Evolutionary conservation across 2,329 filamentous ascomycete genomes (phyloP).

Genomic region (Aspergillus jensenii): DNA sequence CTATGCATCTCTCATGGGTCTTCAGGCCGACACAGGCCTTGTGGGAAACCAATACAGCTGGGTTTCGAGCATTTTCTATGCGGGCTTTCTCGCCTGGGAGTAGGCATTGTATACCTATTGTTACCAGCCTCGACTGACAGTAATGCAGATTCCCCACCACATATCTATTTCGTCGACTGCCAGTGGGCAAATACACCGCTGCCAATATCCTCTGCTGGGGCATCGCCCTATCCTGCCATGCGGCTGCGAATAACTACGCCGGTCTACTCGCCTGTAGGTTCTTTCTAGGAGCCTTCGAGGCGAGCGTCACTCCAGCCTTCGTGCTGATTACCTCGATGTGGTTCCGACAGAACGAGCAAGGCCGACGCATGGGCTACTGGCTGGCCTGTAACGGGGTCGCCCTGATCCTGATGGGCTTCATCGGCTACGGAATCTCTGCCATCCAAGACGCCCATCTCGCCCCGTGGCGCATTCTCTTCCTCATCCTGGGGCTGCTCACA

Average conservation of each 20-base stretch:
- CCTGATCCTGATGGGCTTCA: conserved; percentile 6
- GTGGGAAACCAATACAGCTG: conserved; percentile 47
- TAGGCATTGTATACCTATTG: conserved; percentile 17
- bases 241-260: conserved; percentile 18
- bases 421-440: conserved; percentile 15
- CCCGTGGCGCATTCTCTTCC: conserved; percentile 16
- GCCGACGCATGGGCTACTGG: conserved; percentile 15
- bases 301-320: conserved; percentile 14
- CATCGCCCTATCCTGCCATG: conserved; percentile 16
- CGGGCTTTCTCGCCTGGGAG: conserved; percentile 46
- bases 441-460: neutral
- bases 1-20: conserved; percentile 20
- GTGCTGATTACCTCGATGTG: conserved; percentile 15
- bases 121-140: neutral
- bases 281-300: conserved; percentile 19
- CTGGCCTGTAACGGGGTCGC: conserved; percentile 18
- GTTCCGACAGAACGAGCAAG: conserved; percentile 17
- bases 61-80: conserved; percentile 43
- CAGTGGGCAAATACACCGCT: conserved; percentile 50
- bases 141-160: conserved; percentile 43
- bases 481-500: conserved; percentile 14
- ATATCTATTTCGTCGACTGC: conserved; percentile 48
- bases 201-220: conserved; percentile 29
- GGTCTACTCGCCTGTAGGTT: conserved; percentile 20
- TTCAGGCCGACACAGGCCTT: conserved; percentile 32